Percentiles rank a stretch among this genome's conserved stretches.
Evolutionary conservation across 192 early-diverging fungal genomes (phyloP).

Genomic region (Podila clonocystis): DNA sequence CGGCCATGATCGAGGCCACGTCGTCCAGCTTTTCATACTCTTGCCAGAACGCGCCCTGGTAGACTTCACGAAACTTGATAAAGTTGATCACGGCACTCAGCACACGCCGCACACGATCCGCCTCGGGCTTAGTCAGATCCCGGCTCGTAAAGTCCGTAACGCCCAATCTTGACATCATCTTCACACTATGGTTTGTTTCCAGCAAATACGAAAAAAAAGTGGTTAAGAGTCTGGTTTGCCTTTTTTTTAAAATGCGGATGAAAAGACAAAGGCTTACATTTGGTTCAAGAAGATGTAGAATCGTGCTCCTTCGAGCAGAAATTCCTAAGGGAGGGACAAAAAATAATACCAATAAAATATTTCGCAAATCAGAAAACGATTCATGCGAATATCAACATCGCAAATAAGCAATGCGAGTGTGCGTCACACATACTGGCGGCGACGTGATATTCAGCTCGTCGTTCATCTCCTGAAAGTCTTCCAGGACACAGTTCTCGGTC

Average conservation of each 20-base stretch:
- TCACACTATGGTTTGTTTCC: slow-evolving; percentile 43
- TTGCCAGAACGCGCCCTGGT: slow-evolving; percentile 33
- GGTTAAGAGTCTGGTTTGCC: not conserved
- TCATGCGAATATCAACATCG: not conserved
- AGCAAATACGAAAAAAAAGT: not conserved
- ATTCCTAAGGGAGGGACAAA: slow-evolving; percentile 17
- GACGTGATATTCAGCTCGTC: not conserved
- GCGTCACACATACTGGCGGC: not conserved
- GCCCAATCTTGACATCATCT: slow-evolving; percentile 76
- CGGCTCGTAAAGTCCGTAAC: slow-evolving; percentile 78
- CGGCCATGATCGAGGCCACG: slow-evolving; percentile 2
- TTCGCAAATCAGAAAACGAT: not conserved
- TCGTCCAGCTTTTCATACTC: slow-evolving; percentile 10
- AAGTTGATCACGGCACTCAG: slow-evolving; percentile 90
- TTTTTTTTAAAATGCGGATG: not conserved
- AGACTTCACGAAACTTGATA: slow-evolving; percentile 89
- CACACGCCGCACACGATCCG: slow-evolving; percentile 69
- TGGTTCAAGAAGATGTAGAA: slow-evolving; percentile 40
- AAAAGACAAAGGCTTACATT: slow-evolving; percentile 18
- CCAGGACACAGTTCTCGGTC: slow-evolving; percentile 58
- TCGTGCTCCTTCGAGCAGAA: slow-evolving; percentile 18
- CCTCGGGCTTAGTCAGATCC: slow-evolving; percentile 85
- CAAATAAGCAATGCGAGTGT: not conserved
- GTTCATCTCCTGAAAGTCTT: slow-evolving; percentile 39
- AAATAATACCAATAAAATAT: too few relatives aligned